A percentile compares a stretch with the other conserved stretches of the same genome.
phyloP scores from a whole-genome alignment of 345 rosid species.

The Lepidium sativum region DNA sequence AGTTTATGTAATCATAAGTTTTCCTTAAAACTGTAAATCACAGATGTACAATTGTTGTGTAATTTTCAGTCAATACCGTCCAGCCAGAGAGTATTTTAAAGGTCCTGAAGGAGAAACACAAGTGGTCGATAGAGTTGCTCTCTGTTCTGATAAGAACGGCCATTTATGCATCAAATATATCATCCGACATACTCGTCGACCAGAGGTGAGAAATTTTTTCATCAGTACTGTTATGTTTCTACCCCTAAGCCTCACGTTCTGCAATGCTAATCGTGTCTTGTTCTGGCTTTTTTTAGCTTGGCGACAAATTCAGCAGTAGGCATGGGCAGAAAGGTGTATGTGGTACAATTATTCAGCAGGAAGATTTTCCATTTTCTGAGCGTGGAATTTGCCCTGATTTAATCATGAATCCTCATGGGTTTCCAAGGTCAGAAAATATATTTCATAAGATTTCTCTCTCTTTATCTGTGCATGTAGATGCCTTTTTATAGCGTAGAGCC shows the following conservation, averaged over 20 bases:
- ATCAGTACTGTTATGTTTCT: not conserved
- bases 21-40: not conserved
- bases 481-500: not conserved
- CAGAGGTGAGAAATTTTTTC: slow-evolving; percentile 49
- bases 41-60: not conserved
- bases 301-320: slow-evolving; percentile 96
- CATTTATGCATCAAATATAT: slow-evolving; percentile 51
- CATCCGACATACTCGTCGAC: slow-evolving; percentile 90
- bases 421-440: slow-evolving; percentile 79
- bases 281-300: slow-evolving; percentile 41
- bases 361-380: slow-evolving; percentile 95
- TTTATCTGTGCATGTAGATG: not conserved
- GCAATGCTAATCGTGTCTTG: not conserved
- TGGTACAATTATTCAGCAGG: slow-evolving; percentile 88
- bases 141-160: slow-evolving; percentile 43
- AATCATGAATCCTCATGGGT: slow-evolving; percentile 98
- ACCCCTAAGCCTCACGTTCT: not conserved
- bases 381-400: slow-evolving; percentile 96
- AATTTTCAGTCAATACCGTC: slow-evolving; percentile 52
- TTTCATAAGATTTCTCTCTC: not conserved
- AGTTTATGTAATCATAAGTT: not conserved
- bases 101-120: slow-evolving; percentile 75
- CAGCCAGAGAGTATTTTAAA: slow-evolving; percentile 45
- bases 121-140: slow-evolving; percentile 83
- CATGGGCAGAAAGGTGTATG: slow-evolving; percentile 99